Evolutionary conservation across 129 eudicot genomes (phyloP).

Genomic region (Calendula officinalis): DNA sequence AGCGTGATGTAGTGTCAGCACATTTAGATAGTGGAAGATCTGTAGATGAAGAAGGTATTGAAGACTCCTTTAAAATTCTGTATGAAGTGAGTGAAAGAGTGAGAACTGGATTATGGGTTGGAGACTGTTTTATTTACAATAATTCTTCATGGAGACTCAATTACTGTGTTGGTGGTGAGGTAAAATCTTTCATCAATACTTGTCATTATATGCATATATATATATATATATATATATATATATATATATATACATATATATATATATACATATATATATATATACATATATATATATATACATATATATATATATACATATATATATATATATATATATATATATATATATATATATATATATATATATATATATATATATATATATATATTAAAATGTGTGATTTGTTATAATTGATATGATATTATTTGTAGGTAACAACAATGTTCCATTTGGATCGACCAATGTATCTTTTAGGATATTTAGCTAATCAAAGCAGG

Average conservation of each 20-base stretch:
- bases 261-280: no score
- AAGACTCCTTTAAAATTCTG: conserved; percentile 79
- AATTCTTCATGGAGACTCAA: conserved; percentile 93
- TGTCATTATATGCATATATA: neutral
- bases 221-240: no score
- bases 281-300: no score
- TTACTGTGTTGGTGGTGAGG: conserved; percentile 99
- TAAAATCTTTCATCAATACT: conserved; percentile 29
- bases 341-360: no score
- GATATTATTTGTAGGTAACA: conserved; percentile 55
- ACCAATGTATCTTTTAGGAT: conserved; percentile 95
- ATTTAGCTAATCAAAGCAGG: conserved; percentile 90
- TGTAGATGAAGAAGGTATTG: conserved; percentile 82
- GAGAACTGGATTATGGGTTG: conserved; percentile 96
- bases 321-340: no score
- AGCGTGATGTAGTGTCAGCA: conserved; percentile 86
- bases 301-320: no score
- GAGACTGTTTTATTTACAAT: conserved; percentile 90
- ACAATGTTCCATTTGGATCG: conserved; percentile 97
- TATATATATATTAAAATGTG: neutral
- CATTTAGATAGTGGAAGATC: conserved; percentile 86
- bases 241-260: no score
- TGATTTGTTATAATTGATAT: neutral
- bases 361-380: no score
- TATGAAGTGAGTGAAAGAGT: conserved; percentile 86